Conservation (phyloP, 495 filamentous ascomycete genomes). For the Usnea hakonensis region DNA sequence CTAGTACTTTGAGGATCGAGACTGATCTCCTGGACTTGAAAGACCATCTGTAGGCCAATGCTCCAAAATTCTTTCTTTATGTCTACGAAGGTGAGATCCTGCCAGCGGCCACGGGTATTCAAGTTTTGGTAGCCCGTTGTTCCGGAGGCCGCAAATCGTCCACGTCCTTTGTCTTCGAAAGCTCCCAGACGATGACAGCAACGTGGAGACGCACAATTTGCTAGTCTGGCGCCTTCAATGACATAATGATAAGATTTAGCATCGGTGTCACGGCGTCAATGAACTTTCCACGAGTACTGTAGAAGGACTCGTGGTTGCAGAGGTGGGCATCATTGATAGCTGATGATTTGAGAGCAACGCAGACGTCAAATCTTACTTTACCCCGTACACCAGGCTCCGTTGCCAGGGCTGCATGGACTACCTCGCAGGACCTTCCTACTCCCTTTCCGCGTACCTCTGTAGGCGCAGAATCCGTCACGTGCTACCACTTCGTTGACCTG, state of each 20-base stretch:
- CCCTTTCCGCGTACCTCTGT: not conserved
- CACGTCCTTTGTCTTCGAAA: slow-evolving; percentile 25
- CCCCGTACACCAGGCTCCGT: not conserved
- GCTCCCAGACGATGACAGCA: slow-evolving; percentile 25
- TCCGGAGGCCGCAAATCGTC: slow-evolving; percentile 16
- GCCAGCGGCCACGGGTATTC: slow-evolving; percentile 25
- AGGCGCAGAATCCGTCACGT: not conserved
- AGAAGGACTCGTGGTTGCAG: slow-evolving; percentile 28
- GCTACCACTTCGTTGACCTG: not conserved
- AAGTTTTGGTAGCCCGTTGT: not conserved
- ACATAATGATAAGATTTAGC: slow-evolving; percentile 34
- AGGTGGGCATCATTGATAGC: slow-evolving; percentile 45
- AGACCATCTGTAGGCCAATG: slow-evolving; percentile 34
- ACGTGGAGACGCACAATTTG: slow-evolving; percentile 17
- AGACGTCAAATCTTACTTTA: slow-evolving; percentile 8
- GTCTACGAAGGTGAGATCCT: slow-evolving; percentile 25
- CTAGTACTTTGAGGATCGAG: slow-evolving; percentile 30
- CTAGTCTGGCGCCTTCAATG: slow-evolving; percentile 32
- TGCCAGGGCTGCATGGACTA: slow-evolving; percentile 13
- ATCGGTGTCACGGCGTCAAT: slow-evolving; percentile 36
- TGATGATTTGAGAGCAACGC: slow-evolving; percentile 25
- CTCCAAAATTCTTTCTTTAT: slow-evolving; percentile 35
- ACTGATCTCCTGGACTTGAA: slow-evolving; percentile 33
- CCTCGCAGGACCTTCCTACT: not conserved
- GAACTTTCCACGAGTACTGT: slow-evolving; percentile 36